Conservation (phyloP, 768 basidiomycete species). For the Suillus spraguei region DNA sequence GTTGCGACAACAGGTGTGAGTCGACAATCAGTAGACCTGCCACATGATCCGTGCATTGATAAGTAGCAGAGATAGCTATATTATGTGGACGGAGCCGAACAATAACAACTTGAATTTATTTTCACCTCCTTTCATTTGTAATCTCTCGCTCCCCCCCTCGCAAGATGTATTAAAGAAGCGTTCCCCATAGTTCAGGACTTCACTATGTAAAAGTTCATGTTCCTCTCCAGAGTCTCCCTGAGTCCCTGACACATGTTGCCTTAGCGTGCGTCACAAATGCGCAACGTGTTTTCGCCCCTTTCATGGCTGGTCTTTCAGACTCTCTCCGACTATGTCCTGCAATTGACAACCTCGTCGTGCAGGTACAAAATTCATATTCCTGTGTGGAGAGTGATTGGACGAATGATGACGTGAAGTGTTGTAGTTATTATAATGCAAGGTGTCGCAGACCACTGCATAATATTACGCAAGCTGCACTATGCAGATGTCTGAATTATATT, state of each 20-base stretch:
- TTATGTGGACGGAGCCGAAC: too few relatives aligned
- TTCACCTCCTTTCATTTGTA: too few relatives aligned
- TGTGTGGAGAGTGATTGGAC: constrained; percentile 18
- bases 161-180: neutral
- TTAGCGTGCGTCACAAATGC: constrained; percentile 1
- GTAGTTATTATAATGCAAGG: neutral
- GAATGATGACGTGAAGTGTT: constrained; percentile 21
- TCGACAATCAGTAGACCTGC: too few relatives aligned
- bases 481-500: too few relatives aligned
- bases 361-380: constrained; percentile 28
- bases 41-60: too few relatives aligned
- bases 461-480: too few relatives aligned
- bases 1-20: too few relatives aligned
- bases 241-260: neutral
- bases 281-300: constrained; percentile 15
- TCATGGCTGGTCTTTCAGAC: constrained; percentile 7
- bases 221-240: neutral
- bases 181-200: neutral
- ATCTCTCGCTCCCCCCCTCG: too few relatives aligned
- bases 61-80: too few relatives aligned
- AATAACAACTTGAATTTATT: too few relatives aligned
- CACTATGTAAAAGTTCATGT: neutral
- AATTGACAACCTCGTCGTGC: neutral
- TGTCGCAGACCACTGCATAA: too few relatives aligned
- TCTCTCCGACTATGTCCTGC: neutral